phyloP scores from a whole-genome alignment of 2,329 filamentous ascomycete genomes.

The Colletotrichum sp. region DNA sequence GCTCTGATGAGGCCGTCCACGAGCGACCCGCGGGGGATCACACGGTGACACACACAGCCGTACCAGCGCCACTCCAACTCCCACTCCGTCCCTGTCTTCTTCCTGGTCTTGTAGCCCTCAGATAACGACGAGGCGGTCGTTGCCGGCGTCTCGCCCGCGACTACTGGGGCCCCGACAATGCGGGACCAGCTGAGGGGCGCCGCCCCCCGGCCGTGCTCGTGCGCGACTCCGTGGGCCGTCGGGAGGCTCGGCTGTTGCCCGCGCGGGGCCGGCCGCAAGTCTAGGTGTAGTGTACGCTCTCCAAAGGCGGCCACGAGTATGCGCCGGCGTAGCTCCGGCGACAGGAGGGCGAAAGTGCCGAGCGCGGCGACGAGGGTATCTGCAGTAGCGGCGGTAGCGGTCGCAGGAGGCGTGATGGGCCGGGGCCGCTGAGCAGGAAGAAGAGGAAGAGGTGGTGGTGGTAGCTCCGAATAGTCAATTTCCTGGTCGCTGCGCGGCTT shows the following conservation, averaged over 20 bases:
- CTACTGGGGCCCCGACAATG: accelerated
- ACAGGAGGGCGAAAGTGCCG: conserved; percentile 25
- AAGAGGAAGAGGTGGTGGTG: background rate
- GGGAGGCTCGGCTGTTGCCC: background rate
- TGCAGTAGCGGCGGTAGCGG: background rate
- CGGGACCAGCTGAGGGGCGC: background rate
- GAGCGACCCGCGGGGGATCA: background rate
- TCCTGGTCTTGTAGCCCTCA: background rate
- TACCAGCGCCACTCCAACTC: conserved; percentile 26
- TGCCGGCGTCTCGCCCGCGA: background rate
- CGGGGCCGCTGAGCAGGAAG: background rate
- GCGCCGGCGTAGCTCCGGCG: conserved; percentile 37
- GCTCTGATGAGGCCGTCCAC: background rate
- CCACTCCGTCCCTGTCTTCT: background rate
- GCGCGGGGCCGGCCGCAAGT: conserved; percentile 19
- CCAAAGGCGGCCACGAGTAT: conserved; percentile 30
- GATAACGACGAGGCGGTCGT: background rate
- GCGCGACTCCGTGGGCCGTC: background rate
- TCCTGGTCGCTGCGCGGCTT: background rate
- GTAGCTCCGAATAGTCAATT: background rate
- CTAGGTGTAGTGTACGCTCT: conserved; percentile 26
- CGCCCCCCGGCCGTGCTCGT: background rate
- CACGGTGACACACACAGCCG: conserved; percentile 30
- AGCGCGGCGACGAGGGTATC: background rate
- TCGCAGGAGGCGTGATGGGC: background rate